Percentiles rank a stretch among this genome's conserved stretches.
Evolutionary conservation across 129 eudicot genomes (phyloP).

Genomic region (Tanacetum coccineum): DNA sequence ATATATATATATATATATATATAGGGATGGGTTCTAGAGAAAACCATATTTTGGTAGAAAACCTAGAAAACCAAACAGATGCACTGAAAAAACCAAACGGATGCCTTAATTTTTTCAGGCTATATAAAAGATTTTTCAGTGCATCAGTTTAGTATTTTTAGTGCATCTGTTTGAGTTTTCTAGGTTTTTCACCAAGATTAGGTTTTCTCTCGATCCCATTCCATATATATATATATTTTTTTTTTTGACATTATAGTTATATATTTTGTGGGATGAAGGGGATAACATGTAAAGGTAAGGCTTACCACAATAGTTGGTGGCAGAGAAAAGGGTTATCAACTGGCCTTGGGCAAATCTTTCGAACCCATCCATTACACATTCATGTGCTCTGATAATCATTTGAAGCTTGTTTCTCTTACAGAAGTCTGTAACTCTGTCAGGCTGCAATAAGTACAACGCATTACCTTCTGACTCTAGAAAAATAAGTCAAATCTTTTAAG

Average conservation of each 20-base stretch:
- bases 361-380: conserved; percentile 95
- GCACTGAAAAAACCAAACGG: too few species aligned
- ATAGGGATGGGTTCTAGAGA: too few species aligned
- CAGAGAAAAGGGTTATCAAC: conserved; percentile 92
- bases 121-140: too few species aligned
- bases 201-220: too few species aligned
- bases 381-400: conserved; percentile 93
- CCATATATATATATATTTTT: too few species aligned
- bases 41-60: too few species aligned
- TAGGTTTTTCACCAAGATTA: too few species aligned
- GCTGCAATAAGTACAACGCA: conserved; percentile 45
- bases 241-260: not conserved
- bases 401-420: conserved; percentile 91
- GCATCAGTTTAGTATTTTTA: too few species aligned
- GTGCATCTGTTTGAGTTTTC: too few species aligned
- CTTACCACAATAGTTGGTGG: conserved; percentile 96
- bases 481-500: not conserved
- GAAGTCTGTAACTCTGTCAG: conserved; percentile 92
- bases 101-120: too few species aligned
- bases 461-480: not conserved
- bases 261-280: not conserved
- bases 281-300: conserved; percentile 5
- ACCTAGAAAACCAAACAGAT: too few species aligned
- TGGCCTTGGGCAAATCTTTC: conserved; percentile 97
- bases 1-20: too few species aligned